Conservation (phyloP, 768 basidiomycete genomes). For the Amanita phalloides region DNA sequence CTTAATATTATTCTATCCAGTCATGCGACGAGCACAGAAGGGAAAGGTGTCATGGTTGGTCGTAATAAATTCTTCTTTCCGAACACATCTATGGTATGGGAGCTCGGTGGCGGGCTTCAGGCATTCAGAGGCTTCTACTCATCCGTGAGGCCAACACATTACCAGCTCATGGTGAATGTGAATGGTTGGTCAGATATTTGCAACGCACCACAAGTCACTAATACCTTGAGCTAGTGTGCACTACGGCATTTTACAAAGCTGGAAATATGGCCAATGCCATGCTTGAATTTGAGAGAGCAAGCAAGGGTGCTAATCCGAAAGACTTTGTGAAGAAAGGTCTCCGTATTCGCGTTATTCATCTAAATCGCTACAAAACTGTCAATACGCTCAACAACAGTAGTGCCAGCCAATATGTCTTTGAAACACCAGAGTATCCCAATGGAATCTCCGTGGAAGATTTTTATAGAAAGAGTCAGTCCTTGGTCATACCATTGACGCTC, state of each 20-base stretch:
- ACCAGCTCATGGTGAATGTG: constrained; percentile 53
- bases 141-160: constrained; percentile 45
- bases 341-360: constrained; percentile 24
- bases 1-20: constrained; percentile 55
- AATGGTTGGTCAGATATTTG: constrained; percentile 33
- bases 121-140: constrained; percentile 51
- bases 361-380: constrained; percentile 40
- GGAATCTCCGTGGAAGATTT: constrained; percentile 56
- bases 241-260: constrained; percentile 49
- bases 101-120: constrained; percentile 43
- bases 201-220: background rate
- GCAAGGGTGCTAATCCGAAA: constrained; percentile 48
- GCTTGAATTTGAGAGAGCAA: constrained; percentile 36
- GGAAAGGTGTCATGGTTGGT: constrained; percentile 58
- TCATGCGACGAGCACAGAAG: constrained; percentile 36
- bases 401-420: constrained; percentile 40
- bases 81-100: constrained; percentile 33
- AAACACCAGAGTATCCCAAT: constrained; percentile 39
- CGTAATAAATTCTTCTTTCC: constrained; percentile 60
- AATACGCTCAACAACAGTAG: constrained; percentile 40
- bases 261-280: constrained; percentile 61
- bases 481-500: constrained; percentile 7
- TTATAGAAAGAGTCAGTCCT: constrained; percentile 54
- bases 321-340: constrained; percentile 52
- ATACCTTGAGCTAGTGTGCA: constrained; percentile 27